These are phyloP conservation scores for Chenopodium berlandieri DNA, from an alignment of 148 eudicot species.

Conservation along the genomic window DNA sequence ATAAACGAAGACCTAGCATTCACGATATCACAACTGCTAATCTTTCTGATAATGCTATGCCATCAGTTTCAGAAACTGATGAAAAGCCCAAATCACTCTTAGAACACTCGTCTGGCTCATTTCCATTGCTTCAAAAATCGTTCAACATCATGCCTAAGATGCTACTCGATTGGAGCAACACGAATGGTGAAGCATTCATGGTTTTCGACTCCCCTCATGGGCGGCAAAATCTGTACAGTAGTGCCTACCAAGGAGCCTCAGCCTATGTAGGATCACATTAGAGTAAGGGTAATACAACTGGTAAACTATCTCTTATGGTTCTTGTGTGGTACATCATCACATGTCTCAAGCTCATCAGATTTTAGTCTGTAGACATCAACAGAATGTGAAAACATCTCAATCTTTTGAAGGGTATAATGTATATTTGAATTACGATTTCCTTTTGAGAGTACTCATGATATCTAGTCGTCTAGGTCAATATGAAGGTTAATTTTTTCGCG, in stretches of 20 bases:
- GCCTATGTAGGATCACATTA: constrained; percentile 34
- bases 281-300: constrained; percentile 18
- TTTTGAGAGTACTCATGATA: not conserved
- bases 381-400: constrained; percentile 24
- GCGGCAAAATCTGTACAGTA: constrained; percentile 25
- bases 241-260: constrained; percentile 23
- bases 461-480: constrained; percentile 11
- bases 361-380: constrained; percentile 22
- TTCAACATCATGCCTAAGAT: constrained; percentile 35
- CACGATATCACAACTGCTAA: constrained; percentile 84
- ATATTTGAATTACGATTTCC: constrained; percentile 22
- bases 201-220: constrained; percentile 31
- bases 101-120: constrained; percentile 23
- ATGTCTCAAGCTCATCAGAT: constrained; percentile 27
- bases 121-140: constrained; percentile 28
- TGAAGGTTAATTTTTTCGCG: not conserved
- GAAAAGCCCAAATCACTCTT: constrained; percentile 23
- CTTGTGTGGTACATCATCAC: constrained; percentile 25
- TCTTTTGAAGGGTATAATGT: constrained; percentile 25
- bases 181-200: constrained; percentile 40
- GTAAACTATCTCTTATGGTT: constrained; percentile 18
- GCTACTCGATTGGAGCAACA: constrained; percentile 43
- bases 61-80: constrained; percentile 22
- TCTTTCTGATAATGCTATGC: constrained; percentile 26
- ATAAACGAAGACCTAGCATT: constrained; percentile 86